Evolutionary conservation across 2,329 filamentous ascomycete species (phyloP), one percentile per base, ranked within the genome.

Genomic region (Trichoderma sp.): DNA sequence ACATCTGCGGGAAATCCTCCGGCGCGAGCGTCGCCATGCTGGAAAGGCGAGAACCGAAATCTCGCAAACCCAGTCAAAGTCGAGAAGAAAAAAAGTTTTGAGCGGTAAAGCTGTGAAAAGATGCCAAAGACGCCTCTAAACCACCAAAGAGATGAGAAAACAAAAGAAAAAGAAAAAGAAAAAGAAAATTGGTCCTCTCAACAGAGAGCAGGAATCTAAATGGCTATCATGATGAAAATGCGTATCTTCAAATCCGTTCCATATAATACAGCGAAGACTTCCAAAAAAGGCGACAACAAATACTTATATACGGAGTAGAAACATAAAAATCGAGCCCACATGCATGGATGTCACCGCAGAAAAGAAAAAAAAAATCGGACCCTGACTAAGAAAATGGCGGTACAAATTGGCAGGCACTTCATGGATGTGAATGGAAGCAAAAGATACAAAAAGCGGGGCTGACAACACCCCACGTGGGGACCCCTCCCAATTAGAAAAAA

Each of bases 1-100:
- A 92, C 70, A 94, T 84, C 74, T 93, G 92, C n/a, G 93, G 92
- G 29, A 97, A 86, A 75, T 94, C 91, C 68, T 79, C 78, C 67
- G 79, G 73, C 64, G 79, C 75, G 35, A 78, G 71, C 27, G 73
- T 32, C 52, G 52, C 74, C 67, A 69, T 69, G 77, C 78, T 79
- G 17, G 9, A 32, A 60, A 15, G 22, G 6, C 29, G 57, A 60
- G 25, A 22, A 27, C 34, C 25, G 17, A 12, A 53, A 39, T 19
- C 8, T 53, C 29, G 32, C 15, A 50, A 53, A 19, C 29, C 4
- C 50, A 22, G 13, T 10, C 15, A 32, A 34, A 34, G 2, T 19
- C 29, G 1, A 19, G 2, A 22, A 9, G n/a, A 19, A 37, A 15
- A n/a, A 34, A n/a, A 52, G 29, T 53, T 39, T 19, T n/a, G 15